A percentile compares a stretch with the other conserved stretches of the same genome.
Evolutionary conservation across 169 alveolate species (phyloP).

Genomic region (Eimeria necatrix): DNA sequence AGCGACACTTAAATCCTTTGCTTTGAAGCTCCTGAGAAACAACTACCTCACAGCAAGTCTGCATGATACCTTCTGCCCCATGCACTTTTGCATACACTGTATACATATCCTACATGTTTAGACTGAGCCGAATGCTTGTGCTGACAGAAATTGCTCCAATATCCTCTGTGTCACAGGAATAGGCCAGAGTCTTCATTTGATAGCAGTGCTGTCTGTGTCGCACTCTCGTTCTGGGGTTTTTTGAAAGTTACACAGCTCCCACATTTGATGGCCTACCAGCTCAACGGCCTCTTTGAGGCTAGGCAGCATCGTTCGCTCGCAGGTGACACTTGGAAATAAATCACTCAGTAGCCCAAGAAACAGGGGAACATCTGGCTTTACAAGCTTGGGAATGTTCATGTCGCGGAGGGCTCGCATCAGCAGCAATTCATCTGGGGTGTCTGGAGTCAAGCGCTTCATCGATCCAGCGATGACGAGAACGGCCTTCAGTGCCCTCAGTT

Average conservation of each 20-base stretch:
- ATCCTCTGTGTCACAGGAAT: too few species aligned
- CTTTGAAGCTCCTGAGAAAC: slow-evolving; percentile 72
- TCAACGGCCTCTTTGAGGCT: slow-evolving; percentile 86
- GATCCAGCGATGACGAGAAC: slow-evolving; percentile 97
- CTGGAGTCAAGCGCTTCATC: slow-evolving; percentile 95
- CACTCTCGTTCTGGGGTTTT: too few species aligned
- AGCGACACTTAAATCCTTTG: slow-evolving; percentile 82
- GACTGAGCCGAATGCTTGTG: too few species aligned
- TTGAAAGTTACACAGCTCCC: too few species aligned
- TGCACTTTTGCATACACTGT: too few species aligned
- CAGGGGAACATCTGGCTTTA: slow-evolving; percentile 94
- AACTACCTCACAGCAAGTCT: not conserved
- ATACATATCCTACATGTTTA: too few species aligned
- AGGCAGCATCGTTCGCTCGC: slow-evolving; percentile 92
- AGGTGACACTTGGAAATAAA: slow-evolving; percentile 95
- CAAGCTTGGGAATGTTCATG: slow-evolving; percentile 97
- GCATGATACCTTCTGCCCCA: too few species aligned
- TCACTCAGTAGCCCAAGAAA: slow-evolving; percentile 96
- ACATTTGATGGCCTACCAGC: slow-evolving; percentile 26
- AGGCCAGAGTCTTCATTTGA: too few species aligned
- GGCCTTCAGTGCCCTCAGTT: slow-evolving; percentile 98
- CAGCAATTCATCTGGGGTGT: slow-evolving; percentile 95
- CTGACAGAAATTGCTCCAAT: too few species aligned
- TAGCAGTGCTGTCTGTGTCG: too few species aligned
- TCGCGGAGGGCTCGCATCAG: slow-evolving; percentile 98